Evolutionary conservation across 352 stramenopile species (phyloP).

Genomic region (Globisporangium mamillatum): DNA sequence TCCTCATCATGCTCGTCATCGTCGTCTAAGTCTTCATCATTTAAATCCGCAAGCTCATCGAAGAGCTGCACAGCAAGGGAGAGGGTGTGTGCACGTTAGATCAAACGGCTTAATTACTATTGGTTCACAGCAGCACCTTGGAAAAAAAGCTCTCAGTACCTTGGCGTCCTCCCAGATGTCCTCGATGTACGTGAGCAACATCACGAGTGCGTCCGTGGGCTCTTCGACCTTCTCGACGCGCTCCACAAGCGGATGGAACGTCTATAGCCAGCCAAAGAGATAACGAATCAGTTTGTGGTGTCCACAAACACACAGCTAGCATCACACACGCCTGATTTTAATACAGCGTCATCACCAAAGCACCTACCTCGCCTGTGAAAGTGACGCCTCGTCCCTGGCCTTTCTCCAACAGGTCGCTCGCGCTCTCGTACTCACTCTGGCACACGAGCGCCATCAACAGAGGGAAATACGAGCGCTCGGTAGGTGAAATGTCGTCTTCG

Average conservation of each 20-base stretch:
- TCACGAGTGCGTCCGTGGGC: constrained; percentile 50
- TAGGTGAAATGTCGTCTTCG: constrained; percentile 42
- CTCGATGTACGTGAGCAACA: constrained; percentile 61
- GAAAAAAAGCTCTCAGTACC: constrained; percentile 18
- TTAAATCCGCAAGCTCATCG: constrained; percentile 23
- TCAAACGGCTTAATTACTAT: background rate
- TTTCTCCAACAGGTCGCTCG: constrained; percentile 41
- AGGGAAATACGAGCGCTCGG: constrained; percentile 41
- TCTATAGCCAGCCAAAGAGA: constrained; percentile 18
- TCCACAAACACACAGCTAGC: background rate
- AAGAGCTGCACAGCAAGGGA: constrained; percentile 19
- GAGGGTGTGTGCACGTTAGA: background rate
- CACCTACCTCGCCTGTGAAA: constrained; percentile 43
- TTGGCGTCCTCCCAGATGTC: constrained; percentile 67
- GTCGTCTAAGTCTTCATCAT: constrained; percentile 23
- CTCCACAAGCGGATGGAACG: constrained; percentile 53
- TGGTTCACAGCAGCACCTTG: background rate
- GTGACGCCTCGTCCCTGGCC: constrained; percentile 39
- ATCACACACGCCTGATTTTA: no score
- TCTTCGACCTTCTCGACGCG: constrained; percentile 42
- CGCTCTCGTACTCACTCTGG: constrained; percentile 37
- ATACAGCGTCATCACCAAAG: background rate
- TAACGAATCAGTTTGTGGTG: no score
- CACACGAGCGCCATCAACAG: constrained; percentile 44
- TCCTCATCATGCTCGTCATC: constrained; percentile 22